Evolutionary conservation across 2,329 filamentous ascomycete genomes (phyloP).

Genomic region (Fusarium sp.): DNA sequence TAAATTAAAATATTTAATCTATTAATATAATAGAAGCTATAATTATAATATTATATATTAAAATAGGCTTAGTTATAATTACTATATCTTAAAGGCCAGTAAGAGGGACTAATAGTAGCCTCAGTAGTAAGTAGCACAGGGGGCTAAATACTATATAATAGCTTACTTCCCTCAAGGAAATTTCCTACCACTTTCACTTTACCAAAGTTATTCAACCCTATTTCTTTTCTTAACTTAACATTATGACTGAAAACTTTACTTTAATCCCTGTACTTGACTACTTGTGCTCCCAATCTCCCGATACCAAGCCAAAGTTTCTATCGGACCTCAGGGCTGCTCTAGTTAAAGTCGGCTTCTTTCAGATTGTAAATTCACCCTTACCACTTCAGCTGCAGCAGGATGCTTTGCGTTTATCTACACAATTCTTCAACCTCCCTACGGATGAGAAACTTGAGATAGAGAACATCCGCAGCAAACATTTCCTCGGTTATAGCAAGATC

Average conservation of each 20-base stretch:
- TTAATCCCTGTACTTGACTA: neutral
- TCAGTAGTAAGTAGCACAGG: too few species aligned
- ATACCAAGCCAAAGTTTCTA: neutral
- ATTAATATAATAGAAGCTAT: too few species aligned
- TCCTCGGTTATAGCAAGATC: neutral
- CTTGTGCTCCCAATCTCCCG: neutral
- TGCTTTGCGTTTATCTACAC: neutral
- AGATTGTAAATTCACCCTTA: neutral
- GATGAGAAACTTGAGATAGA: constrained; percentile 2
- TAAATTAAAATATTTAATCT: too few species aligned
- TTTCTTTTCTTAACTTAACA: neutral
- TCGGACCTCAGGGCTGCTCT: neutral
- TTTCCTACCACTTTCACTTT: neutral
- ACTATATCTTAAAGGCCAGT: too few species aligned
- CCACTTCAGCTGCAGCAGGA: neutral
- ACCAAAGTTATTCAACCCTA: neutral
- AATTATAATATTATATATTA: too few species aligned
- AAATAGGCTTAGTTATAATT: too few species aligned
- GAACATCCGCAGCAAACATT: neutral
- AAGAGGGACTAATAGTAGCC: too few species aligned
- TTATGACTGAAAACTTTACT: neutral
- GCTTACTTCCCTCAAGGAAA: neutral
- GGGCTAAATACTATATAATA: neutral
- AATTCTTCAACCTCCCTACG: neutral
- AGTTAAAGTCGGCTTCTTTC: neutral